These are phyloP conservation scores for Globisporangium radiosum DNA, from an alignment of 352 stramenopile genomes.

Conservation along the genomic window DNA sequence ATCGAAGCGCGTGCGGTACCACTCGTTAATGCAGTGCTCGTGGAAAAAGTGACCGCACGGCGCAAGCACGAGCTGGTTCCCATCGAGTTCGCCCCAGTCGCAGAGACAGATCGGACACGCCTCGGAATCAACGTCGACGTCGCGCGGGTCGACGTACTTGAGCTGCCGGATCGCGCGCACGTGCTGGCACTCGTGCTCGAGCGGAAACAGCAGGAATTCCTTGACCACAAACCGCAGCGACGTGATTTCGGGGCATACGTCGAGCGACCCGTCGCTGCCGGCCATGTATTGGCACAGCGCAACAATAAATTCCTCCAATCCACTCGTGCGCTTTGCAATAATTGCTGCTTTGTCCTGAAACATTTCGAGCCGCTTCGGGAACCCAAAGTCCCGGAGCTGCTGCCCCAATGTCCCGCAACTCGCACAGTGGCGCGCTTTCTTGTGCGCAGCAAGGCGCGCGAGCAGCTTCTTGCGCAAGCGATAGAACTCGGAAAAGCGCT, in stretches of 20 bases:
- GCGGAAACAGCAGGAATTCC: conserved; percentile 76
- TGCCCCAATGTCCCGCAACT: conserved; percentile 47
- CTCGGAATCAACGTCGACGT: conserved; percentile 77
- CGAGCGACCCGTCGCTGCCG: conserved; percentile 27
- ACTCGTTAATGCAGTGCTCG: conserved; percentile 86
- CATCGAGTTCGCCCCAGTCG: conserved; percentile 79
- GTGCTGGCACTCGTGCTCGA: conserved; percentile 78
- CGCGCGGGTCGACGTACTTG: conserved; percentile 79
- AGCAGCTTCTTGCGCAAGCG: conserved; percentile 71
- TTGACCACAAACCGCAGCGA: conserved; percentile 69
- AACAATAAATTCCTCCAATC: conserved; percentile 76
- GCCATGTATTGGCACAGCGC: conserved; percentile 67
- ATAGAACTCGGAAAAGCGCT: conserved; percentile 85
- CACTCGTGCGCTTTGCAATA: conserved; percentile 53
- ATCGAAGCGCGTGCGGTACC: conserved; percentile 84
- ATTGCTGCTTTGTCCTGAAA: conserved; percentile 63
- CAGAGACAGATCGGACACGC: conserved; percentile 79
- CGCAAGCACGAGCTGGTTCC: conserved; percentile 74
- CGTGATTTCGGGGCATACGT: conserved; percentile 60
- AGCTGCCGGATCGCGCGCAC: conserved; percentile 75
- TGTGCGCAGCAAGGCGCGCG: conserved; percentile 46
- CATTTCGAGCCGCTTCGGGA: conserved; percentile 65
- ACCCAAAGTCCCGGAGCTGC: conserved; percentile 64
- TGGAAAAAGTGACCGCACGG: conserved; percentile 84
- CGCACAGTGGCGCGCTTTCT: conserved; percentile 41